Evolutionary conservation across 108 stramenopile species (phyloP), one percentile per base, ranked within the genome.

Genomic region (Fragilaria crotonensis): DNA sequence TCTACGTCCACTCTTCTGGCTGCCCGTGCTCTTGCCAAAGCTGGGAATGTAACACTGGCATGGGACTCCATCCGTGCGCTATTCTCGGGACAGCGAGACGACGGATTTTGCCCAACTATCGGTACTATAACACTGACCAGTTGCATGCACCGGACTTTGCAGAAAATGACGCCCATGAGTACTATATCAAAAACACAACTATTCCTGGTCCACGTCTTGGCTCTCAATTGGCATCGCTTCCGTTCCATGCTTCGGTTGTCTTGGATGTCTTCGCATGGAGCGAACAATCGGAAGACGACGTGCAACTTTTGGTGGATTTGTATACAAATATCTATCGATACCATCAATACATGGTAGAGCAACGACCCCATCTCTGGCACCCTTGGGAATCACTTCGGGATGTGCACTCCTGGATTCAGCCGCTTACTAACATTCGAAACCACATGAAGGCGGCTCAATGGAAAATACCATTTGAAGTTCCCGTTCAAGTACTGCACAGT

Each of bases 311-410:
- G 36, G 11, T 41, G 14, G 36, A 41, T 7, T 41, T 41, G 14
- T 41, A 41, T 14, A 41, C 14, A 7, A 41, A 41, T 7, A 41
- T 41, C 7, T 41, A 41, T 41, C 36, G 36, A 41, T 41, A 41
- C n/a, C 46, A 60, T 41, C 23, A 41, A 25, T 41, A 47, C 46
- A 33, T 41, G 25, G 20, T 41, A 11, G 36, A 41, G 14, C 36
- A 41, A 11, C 36, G 36, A 41, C 36, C 36, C 7, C 36, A 41
- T 11, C 14, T 41, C 36, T 41, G 36, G 36, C 80, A 81, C 57
- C 80, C 80, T 1, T 71, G 76, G 80, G 80, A 81, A 58, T 72
- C 72, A 70, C 41, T 73, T 61, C 25, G 59, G 47, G 66, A 61
- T 20, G 17, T 30, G 28, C 44, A n/a, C 7, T 26, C 45, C 5